These are phyloP conservation scores for Lablab purpureus DNA, from an alignment of 306 rosid species.

Conservation along the genomic window DNA sequence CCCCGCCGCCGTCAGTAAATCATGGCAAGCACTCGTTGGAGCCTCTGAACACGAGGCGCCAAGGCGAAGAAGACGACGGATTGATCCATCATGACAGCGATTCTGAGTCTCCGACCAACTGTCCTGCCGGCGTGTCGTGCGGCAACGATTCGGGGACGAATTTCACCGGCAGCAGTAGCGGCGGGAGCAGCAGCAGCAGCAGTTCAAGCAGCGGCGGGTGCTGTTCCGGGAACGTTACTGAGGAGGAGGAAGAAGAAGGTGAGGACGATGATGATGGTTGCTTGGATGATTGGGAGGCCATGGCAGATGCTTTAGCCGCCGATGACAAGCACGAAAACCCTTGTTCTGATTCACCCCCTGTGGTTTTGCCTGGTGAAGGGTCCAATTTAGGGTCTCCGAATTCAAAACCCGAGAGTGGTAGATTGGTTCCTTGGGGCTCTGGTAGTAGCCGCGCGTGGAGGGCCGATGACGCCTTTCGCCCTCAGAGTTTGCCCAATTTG, in stretches of 20 bases:
- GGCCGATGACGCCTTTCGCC: conserved; percentile 90
- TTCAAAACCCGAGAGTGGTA: conserved; percentile 50
- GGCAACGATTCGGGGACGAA: conserved; percentile 78
- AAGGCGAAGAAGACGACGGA: conserved; percentile 59
- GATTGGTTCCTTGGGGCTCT: conserved; percentile 55
- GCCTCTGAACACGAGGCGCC: conserved; percentile 57
- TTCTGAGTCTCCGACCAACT: conserved; percentile 67
- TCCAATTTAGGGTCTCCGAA: conserved; percentile 45
- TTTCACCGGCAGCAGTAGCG: conserved; percentile 73
- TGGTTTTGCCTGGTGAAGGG: conserved; percentile 50
- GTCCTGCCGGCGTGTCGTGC: conserved; percentile 60
- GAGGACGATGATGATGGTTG: conserved; percentile 78
- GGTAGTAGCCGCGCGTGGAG: conserved; percentile 79
- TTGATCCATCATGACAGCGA: conserved; percentile 67
- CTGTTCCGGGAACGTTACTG: conserved; percentile 86
- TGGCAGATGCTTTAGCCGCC: conserved; percentile 96
- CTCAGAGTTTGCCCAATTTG: conserved; percentile 88
- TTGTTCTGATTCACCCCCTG: conserved; percentile 49
- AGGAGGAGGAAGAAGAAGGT: conserved; percentile 59
- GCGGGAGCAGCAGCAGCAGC: conserved; percentile 65
- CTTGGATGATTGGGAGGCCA: conserved; percentile 98
- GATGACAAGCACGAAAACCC: conserved; percentile 63
- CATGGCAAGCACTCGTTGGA: conserved; percentile 55
- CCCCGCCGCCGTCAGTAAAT: conserved; percentile 34
- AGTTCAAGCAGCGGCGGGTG: conserved; percentile 78